Conservation (phyloP, 495 filamentous ascomycete genomes). For the Jackrogersella multiformis region DNA sequence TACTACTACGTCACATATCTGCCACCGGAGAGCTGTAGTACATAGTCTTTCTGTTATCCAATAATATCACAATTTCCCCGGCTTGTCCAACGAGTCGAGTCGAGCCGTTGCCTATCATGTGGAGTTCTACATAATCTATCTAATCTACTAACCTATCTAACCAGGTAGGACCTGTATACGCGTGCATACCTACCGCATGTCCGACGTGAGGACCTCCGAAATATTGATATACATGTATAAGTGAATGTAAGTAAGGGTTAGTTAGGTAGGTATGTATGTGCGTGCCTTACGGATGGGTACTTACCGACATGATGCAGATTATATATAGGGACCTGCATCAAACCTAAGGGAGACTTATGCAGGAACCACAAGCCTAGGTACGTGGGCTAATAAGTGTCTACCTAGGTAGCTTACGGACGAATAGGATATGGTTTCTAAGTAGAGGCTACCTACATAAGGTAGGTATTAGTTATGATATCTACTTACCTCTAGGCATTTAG, state of each 20-base stretch:
- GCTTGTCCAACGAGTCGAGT: background rate
- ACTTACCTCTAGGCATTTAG: no score
- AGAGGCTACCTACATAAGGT: no score
- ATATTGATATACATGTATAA: background rate
- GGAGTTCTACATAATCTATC: background rate
- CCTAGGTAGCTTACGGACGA: background rate
- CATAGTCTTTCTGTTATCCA: constrained; percentile 21
- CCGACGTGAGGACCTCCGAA: background rate
- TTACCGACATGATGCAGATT: background rate
- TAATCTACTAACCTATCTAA: background rate
- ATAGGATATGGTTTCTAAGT: background rate
- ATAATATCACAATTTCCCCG: constrained; percentile 10
- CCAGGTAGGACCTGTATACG: background rate
- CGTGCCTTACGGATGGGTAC: background rate
- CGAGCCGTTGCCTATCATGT: constrained; percentile 1
- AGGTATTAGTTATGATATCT: background rate
- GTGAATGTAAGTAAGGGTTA: background rate
- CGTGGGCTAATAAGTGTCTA: background rate
- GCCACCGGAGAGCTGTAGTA: constrained; percentile 20
- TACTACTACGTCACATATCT: constrained; percentile 28
- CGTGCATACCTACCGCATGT: background rate
- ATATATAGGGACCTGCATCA: no score
- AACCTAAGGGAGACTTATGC: no score
- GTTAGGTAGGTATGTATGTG: background rate
- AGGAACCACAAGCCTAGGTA: constrained; percentile 1